A percentile compares a stretch with the other conserved stretches of the same genome.
phyloP scores from a whole-genome alignment of 192 early-diverging fungal species.

The Podila epigama region DNA sequence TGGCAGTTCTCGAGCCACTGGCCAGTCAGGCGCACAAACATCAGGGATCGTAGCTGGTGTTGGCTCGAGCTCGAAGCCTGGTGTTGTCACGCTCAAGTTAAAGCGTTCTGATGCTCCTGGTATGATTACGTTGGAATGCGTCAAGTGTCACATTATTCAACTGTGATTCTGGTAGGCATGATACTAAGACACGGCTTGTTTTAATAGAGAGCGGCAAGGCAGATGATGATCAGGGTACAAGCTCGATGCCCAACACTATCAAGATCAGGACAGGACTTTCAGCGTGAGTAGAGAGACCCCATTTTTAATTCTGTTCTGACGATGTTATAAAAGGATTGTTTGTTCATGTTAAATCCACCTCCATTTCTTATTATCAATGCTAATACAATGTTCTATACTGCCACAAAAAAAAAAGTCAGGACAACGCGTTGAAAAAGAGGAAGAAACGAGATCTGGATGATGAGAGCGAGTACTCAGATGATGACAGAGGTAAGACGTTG shows the following conservation, averaged over 20 bases:
- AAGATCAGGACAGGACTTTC: conserved; percentile 39
- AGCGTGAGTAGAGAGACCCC: conserved; percentile 13
- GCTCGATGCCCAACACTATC: conserved; percentile 28
- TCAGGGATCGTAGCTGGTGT: conserved; percentile 2
- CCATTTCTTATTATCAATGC: no score
- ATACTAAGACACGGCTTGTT: background rate
- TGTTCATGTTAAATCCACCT: background rate
- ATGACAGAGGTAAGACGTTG: conserved; percentile 28
- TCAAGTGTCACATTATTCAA: no score
- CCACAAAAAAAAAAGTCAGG: conserved; percentile 18
- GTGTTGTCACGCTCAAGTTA: conserved; percentile 35
- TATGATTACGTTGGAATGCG: no score
- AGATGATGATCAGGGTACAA: conserved; percentile 27
- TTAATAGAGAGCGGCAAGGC: conserved; percentile 13
- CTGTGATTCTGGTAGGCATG: no score
- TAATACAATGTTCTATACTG: no score
- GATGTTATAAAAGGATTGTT: no score
- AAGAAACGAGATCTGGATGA: conserved; percentile 43
- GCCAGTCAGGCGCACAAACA: background rate
- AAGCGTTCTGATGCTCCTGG: conserved; percentile 44
- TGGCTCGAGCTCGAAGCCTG: conserved; percentile 22
- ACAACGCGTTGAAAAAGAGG: conserved; percentile 32
- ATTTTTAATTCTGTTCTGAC: background rate
- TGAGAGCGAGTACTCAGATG: conserved; percentile 47
- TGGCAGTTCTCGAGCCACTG: conserved; percentile 14